Conservation (phyloP, 768 basidiomycete species). For the Boletales sp. region DNA sequence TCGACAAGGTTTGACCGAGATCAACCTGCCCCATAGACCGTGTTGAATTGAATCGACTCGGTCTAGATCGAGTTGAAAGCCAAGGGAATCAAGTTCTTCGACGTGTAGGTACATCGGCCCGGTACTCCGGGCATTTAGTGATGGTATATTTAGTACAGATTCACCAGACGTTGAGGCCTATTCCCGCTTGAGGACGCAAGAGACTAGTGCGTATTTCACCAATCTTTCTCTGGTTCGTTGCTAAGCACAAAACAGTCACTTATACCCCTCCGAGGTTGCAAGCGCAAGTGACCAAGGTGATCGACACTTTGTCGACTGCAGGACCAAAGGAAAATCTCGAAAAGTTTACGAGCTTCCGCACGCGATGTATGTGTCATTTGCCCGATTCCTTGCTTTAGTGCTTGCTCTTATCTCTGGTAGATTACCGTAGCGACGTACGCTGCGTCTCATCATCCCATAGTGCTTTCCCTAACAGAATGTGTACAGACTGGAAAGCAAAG, state of each 20-base stretch:
- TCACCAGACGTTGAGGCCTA: constrained; percentile 55
- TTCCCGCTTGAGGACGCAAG: constrained; percentile 34
- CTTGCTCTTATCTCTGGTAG: constrained; percentile 34
- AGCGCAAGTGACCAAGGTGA: constrained; percentile 54
- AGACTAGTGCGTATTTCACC: constrained; percentile 34
- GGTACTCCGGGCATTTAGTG: neutral
- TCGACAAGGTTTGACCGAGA: constrained; percentile 65
- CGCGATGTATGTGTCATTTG: constrained; percentile 53
- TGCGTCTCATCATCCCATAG: neutral
- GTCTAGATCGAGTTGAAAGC: constrained; percentile 72
- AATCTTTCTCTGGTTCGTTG: neutral
- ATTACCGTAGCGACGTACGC: constrained; percentile 72
- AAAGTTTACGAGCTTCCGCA: constrained; percentile 68
- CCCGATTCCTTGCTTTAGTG: neutral
- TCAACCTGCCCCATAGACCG: neutral
- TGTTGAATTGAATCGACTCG: neutral
- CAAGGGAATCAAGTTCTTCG: constrained; percentile 79
- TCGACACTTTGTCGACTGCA: constrained; percentile 62
- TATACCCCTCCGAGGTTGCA: constrained; percentile 61
- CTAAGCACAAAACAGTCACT: constrained; percentile 34
- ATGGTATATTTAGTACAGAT: constrained; percentile 57
- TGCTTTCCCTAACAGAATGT: constrained; percentile 11
- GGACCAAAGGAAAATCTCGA: constrained; percentile 63
- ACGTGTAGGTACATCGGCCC: constrained; percentile 53
- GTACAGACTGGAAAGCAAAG: constrained; percentile 68